Evolutionary conservation across 2,329 filamentous ascomycete species (phyloP).

Genomic region (Mycosphaerella sp.): DNA sequence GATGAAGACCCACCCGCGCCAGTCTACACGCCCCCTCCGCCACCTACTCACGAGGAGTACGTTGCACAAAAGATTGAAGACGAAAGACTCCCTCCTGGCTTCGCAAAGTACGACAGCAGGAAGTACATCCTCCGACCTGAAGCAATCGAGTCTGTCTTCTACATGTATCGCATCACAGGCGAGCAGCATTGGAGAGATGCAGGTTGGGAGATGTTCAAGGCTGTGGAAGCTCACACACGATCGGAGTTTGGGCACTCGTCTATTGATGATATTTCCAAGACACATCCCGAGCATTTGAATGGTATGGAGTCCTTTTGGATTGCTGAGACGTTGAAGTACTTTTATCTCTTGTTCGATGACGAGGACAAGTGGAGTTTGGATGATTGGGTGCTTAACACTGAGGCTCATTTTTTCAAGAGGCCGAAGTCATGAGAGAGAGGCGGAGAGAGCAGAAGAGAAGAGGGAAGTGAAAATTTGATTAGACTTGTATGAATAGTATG

Average conservation of each 20-base stretch:
- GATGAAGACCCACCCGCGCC: not conserved
- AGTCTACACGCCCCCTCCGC: constrained; percentile 26
- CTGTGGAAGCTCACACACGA: constrained; percentile 60
- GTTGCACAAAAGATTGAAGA: constrained; percentile 34
- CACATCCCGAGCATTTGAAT: constrained; percentile 43
- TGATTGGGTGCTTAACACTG: constrained; percentile 59
- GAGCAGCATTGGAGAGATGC: constrained; percentile 68
- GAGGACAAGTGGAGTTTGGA: constrained; percentile 62
- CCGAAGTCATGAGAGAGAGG: constrained; percentile 5
- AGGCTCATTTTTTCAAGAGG: constrained; percentile 46
- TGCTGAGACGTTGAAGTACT: constrained; percentile 88
- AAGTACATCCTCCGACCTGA: constrained; percentile 55
- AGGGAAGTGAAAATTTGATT: no score
- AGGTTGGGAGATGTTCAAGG: constrained; percentile 79
- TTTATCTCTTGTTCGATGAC: constrained; percentile 72
- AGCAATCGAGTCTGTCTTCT: constrained; percentile 82
- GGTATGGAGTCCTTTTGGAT: constrained; percentile 84
- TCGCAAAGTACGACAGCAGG: constrained; percentile 35
- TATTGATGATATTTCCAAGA: constrained; percentile 56
- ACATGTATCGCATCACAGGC: constrained; percentile 85
- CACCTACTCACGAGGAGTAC: constrained; percentile 30
- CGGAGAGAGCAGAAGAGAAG: not conserved
- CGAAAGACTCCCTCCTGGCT: constrained; percentile 39
- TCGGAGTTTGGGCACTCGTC: constrained; percentile 65
- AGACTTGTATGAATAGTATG: not conserved